Base-by-base conservation (phyloP, 176 grass and related monocot genomes). In the Triticum dicoccoides region DNA sequence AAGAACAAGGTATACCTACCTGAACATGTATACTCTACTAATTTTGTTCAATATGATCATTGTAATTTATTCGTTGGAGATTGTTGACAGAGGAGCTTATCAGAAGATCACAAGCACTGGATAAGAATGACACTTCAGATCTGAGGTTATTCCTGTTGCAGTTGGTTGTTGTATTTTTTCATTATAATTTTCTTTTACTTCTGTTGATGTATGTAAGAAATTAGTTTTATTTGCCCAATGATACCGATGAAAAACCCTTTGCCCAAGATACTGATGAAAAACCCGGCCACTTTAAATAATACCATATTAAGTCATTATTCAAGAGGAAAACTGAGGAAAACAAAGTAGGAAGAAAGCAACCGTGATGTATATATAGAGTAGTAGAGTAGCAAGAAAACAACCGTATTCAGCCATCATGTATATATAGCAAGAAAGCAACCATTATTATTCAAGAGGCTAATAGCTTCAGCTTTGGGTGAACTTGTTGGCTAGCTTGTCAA, bases 91-190 rank as follows among this genome's bases (percentile, higher is more conserved):
- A 89, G 78, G 91, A 98, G 76, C 81, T 91, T 69, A 84, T 73
- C 81, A 91, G 90, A 74, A 95, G 82, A 92, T 84, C 93, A 72
- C 65, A 92, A 88, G 93, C 96, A 91, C 47, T 86, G 65, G 93
- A 98, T 8, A 90, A 98, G 69, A 79, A 95, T 86, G 96, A 94
- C 32, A 92, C 86, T 82, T 77, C 27, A 45, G 93, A 98, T 83
- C 61, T 95, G 68, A 93, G 96, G 96, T 98, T 90, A 84, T 65
- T 52, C 62, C 35, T 52, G 11, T 85, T 32, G 66, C 49, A 73
- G 63, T 79, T 63, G 72, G 18, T 92, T 79, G 38, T 85, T 87
- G 24, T 78, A 18, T 65, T 88, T 73, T 72, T 15, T 52, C 20
- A 11, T 21, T 67, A 6, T 32, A 82, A 3, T 77, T 86, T 85